Base-by-base conservation (phyloP, 306 rosid species). In the Medicago lupulina region DNA sequence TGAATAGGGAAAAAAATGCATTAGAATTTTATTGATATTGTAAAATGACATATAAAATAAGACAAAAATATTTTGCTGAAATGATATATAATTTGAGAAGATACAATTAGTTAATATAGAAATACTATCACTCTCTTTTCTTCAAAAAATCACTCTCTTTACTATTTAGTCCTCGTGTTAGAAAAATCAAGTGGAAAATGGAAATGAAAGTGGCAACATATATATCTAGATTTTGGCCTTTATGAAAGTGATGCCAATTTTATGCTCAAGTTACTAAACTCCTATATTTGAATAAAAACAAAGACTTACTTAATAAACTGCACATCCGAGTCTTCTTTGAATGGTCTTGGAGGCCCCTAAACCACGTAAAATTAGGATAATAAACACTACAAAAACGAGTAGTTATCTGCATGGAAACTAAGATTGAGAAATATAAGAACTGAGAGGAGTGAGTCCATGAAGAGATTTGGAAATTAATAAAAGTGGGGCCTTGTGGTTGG, bases 271-370 rank as follows among this genome's bases (percentile, higher is more conserved):
- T 61, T 34, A 34, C 21, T 15, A 31, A 2, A 25, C 17, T 59
- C 14, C 14, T 59, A 28, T 59, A 28, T 73, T 11, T 41, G 53
- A 36, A 47, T 17, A 75, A 51, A 19, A 19, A 53, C 68, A 62
- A 58, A 58, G 68, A 70, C 67, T 75, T 63, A 81, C 81, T 71
- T 6, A 5, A 68, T 50, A 28, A 78, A 23, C 75, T 53, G 3
- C 53, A 50, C 65, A 15, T 64, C 76, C 60, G 34, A 63, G 28
- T 75, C 60, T 14, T 63, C 61, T n/a, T 51, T 7, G 23, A 41
- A 7, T 19, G 47, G 58, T 34, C 44, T 70, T 3, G 72, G 7
- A 9, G 18, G 70, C 49, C 73, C 55, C 40, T 73, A 3, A 82
- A 67, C 80, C 84, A 13, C 53, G 67, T 40, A 73, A 28, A 55